Evolutionary conservation across 441 rosid genomes (phyloP).

Genomic region (Pelargonium myrrhifolium): DNA sequence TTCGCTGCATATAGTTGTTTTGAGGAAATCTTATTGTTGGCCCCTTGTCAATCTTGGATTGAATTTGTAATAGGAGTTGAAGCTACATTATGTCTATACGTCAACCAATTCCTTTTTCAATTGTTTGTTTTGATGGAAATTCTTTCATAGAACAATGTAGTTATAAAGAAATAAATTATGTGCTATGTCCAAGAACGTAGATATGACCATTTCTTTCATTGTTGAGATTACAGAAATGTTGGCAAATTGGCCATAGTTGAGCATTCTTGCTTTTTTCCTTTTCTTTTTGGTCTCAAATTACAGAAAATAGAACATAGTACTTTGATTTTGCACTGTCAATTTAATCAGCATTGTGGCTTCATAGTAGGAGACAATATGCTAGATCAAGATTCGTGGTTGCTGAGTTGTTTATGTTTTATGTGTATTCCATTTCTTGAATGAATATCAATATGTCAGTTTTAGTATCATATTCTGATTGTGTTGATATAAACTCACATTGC

Average conservation of each 20-base stretch:
- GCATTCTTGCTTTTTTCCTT: no score
- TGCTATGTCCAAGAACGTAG: neutral
- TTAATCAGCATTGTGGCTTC: neutral
- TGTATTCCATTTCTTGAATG: neutral
- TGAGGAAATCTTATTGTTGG: neutral
- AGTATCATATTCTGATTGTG: neutral
- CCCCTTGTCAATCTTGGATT: neutral
- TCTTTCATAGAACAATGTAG: neutral
- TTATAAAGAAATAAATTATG: neutral
- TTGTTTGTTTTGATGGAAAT: constrained; percentile 2
- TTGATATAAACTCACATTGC: no score
- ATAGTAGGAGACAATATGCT: neutral
- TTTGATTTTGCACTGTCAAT: neutral
- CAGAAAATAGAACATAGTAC: neutral
- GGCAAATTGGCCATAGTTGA: neutral
- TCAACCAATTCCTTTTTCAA: neutral
- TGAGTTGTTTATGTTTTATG: neutral
- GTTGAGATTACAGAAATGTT: neutral
- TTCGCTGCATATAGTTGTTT: neutral
- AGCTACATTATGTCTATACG: neutral
- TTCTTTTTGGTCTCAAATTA: neutral
- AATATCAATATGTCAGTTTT: neutral
- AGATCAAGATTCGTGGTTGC: neutral
- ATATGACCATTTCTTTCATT: neutral
- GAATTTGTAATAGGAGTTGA: neutral